phyloP scores from a whole-genome alignment of 2,329 filamentous ascomycete genomes.

The Sarocladium kiliense region DNA sequence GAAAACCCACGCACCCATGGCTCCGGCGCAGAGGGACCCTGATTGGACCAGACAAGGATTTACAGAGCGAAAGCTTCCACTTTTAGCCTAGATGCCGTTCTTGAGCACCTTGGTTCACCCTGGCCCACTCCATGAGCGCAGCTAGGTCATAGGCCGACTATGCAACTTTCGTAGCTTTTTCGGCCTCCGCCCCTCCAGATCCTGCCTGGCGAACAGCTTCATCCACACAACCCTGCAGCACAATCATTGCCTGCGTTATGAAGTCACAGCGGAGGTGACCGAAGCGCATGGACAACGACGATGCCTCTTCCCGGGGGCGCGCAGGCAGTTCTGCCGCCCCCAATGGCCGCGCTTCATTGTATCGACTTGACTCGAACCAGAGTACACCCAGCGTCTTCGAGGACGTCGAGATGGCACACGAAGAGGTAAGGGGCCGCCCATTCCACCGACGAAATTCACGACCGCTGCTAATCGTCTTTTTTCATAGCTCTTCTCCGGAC shows the following conservation, averaged over 20 bases:
- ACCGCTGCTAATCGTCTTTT: constrained; percentile 4
- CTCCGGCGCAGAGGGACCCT: no score
- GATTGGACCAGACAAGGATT: no score
- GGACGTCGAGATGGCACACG: constrained; percentile 97
- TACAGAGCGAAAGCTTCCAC: not conserved
- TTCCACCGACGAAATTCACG: no score
- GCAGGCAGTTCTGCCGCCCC: constrained; percentile 15
- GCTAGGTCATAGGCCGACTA: not conserved
- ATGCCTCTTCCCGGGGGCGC: constrained; percentile 16
- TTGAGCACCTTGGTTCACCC: no score
- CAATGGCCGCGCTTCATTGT: constrained; percentile 35
- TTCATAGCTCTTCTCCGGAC: constrained; percentile 75
- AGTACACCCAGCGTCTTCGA: constrained; percentile 80
- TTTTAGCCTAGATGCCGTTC: no score
- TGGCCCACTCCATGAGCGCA: not conserved
- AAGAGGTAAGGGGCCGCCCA: constrained; percentile 68
- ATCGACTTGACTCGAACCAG: constrained; percentile 63
- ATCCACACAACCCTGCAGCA: not conserved
- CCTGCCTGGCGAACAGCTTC: not conserved
- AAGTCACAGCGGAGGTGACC: not conserved
- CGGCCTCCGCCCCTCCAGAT: not conserved
- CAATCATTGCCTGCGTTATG: not conserved
- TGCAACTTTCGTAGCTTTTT: not conserved
- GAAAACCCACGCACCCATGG: no score
- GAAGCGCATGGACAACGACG: constrained; percentile 23